These are phyloP conservation scores for Stentor coeruleus DNA, from an alignment of 73 alveolate species.

Conservation along the genomic window DNA sequence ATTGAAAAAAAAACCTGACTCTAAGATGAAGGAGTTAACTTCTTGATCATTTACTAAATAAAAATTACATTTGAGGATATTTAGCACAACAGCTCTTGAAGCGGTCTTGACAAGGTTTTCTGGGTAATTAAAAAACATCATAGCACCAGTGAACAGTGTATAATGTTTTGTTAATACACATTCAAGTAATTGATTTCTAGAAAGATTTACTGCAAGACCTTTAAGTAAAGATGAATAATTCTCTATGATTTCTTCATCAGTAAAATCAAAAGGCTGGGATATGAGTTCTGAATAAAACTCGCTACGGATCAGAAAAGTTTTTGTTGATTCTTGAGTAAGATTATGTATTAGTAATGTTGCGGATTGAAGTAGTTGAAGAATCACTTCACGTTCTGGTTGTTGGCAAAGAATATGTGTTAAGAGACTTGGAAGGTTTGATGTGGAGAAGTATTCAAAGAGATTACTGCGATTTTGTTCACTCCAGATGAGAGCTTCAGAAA, in stretches of 20 bases:
- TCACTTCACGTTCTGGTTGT: background rate
- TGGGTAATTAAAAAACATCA: constrained; percentile 15
- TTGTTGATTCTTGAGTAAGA: background rate
- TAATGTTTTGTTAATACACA: background rate
- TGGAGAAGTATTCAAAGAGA: too few species aligned
- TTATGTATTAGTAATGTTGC: background rate
- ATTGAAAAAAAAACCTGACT: background rate
- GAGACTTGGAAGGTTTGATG: background rate
- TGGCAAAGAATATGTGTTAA: background rate
- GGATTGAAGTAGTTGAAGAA: background rate
- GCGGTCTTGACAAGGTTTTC: background rate
- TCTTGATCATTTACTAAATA: background rate
- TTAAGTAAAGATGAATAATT: background rate
- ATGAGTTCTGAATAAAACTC: constrained; percentile 9
- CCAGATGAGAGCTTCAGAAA: constrained; percentile 7
- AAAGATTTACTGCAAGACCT: constrained; percentile 17
- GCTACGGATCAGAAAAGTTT: background rate
- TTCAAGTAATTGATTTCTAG: background rate
- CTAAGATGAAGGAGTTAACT: background rate
- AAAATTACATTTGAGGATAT: background rate
- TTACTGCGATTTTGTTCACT: background rate
- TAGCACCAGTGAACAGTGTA: background rate
- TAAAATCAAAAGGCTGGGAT: constrained; percentile 1
- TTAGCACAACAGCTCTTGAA: background rate
- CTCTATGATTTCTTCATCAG: constrained; percentile 8